Conservation (phyloP, 495 filamentous ascomycete genomes). For the Thermochaetoides thermophila region DNA sequence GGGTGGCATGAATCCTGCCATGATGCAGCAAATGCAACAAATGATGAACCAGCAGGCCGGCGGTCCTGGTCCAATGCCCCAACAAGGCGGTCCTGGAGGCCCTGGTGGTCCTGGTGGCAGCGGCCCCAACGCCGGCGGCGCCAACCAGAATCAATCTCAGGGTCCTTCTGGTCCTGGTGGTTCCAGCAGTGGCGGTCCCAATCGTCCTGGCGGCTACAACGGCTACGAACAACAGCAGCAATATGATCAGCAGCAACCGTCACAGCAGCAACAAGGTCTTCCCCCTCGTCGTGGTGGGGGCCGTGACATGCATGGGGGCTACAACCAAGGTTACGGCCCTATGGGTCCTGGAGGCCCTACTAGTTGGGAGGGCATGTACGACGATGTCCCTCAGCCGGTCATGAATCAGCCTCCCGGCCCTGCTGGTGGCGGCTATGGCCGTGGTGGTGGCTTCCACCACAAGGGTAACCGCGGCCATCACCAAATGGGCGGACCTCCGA, state of each 20-base stretch:
- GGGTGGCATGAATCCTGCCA: conserved; percentile 53
- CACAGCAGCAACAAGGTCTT: conserved; percentile 40
- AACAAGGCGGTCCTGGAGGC: conserved; percentile 14
- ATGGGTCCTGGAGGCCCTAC: conserved; percentile 38
- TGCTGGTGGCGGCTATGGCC: conserved; percentile 37
- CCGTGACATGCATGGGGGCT: conserved; percentile 15
- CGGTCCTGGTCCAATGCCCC: conserved; percentile 37
- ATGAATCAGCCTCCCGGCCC: conserved; percentile 42
- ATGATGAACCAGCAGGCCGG: conserved; percentile 53
- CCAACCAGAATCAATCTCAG: background rate
- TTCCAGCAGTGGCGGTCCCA: conserved; percentile 13
- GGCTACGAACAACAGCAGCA: conserved; percentile 49
- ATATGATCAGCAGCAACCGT: conserved; percentile 82
- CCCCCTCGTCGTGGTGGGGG: conserved; percentile 22
- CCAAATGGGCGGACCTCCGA: conserved; percentile 14
- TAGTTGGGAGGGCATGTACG: conserved; percentile 98
- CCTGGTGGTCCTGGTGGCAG: conserved; percentile 18
- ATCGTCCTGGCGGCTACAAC: conserved; percentile 11
- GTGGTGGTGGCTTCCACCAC: conserved; percentile 33
- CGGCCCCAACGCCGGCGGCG: conserved; percentile 2
- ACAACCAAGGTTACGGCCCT: conserved; percentile 25
- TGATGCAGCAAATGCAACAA: conserved; percentile 83
- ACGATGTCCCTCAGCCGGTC: conserved; percentile 84
- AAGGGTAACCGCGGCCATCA: conserved; percentile 18
- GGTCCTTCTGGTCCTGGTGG: conserved; percentile 9